A percentile compares a stretch with the other conserved stretches of the same genome.
phyloP scores from a whole-genome alignment of 495 filamentous ascomycete genomes.

The Penicillium manginii region DNA sequence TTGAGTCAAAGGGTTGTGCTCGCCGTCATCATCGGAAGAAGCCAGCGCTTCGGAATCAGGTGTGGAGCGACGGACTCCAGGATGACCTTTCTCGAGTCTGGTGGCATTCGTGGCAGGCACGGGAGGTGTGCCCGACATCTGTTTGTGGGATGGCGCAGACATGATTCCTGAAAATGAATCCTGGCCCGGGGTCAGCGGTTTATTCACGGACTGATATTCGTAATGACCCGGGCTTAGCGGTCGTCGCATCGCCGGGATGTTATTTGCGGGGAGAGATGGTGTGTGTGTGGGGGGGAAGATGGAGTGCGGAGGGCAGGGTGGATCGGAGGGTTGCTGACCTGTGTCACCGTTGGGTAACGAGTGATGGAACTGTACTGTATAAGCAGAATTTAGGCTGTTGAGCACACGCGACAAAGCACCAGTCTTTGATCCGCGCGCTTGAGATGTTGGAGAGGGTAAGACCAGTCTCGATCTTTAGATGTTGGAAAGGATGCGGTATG shows the following conservation, averaged over 20 bases:
- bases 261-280: constrained; percentile 4
- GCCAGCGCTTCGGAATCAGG: constrained; percentile 92
- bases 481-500: constrained; percentile 22
- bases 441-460: constrained; percentile 9
- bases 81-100: constrained; percentile 72
- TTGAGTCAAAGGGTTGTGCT: constrained; percentile 43
- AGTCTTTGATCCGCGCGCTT: constrained; percentile 26
- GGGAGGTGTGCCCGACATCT: constrained; percentile 35
- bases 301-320: constrained; percentile 5
- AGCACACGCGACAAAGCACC: constrained; percentile 25
- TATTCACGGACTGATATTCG: background rate
- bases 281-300: background rate
- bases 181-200: constrained; percentile 6
- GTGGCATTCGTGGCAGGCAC: constrained; percentile 55
- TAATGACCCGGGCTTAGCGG: background rate
- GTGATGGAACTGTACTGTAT: constrained; percentile 11
- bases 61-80: constrained; percentile 72
- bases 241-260: background rate
- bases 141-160: constrained; percentile 39
- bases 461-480: constrained; percentile 19
- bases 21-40: constrained; percentile 89
- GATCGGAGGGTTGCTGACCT: constrained; percentile 19
- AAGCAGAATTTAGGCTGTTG: background rate
- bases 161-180: constrained; percentile 29
- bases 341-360: constrained; percentile 4